A percentile compares a stretch with the other conserved stretches of the same genome.
These are phyloP conservation scores for Scleroderma citrinum DNA, from an alignment of 768 basidiomycete species.

Conservation along the genomic window DNA sequence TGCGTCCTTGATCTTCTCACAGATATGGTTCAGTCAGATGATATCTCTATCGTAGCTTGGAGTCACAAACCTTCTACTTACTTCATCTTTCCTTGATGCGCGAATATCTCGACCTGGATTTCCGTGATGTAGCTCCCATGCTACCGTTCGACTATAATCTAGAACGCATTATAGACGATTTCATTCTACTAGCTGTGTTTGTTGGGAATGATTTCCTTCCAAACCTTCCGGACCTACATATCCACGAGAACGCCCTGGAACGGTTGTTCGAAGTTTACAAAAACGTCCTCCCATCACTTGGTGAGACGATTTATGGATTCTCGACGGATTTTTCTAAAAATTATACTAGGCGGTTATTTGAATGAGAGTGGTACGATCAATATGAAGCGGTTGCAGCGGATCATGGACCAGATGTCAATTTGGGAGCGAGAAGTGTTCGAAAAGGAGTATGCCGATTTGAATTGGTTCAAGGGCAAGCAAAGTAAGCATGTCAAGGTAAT, in stretches of 20 bases:
- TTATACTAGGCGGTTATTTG: conserved; percentile 73
- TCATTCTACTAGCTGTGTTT: conserved; percentile 93
- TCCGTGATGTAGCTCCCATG: conserved; percentile 59
- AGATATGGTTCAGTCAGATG: conserved; percentile 5
- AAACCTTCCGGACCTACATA: conserved; percentile 93
- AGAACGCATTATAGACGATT: conserved; percentile 96
- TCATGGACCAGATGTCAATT: conserved; percentile 81
- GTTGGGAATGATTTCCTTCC: conserved; percentile 98
- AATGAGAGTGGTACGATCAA: conserved; percentile 87
- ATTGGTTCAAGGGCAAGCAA: conserved; percentile 95
- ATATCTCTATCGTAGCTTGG: conserved; percentile 35
- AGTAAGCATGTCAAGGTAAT: conserved; percentile 61
- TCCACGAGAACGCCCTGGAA: conserved; percentile 95
- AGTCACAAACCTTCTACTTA: conserved; percentile 88
- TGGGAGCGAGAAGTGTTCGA: conserved; percentile 92
- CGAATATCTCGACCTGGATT: conserved; percentile 97
- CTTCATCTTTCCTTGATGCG: conserved; percentile 91
- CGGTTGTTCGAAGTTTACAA: conserved; percentile 94
- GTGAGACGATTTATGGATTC: conserved; percentile 28
- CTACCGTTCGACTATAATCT: conserved; percentile 82
- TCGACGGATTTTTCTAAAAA: conserved; percentile 1
- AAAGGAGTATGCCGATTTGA: conserved; percentile 83
- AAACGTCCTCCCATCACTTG: conserved; percentile 74
- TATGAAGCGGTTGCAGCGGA: conserved; percentile 71
- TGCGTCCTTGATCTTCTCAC: conserved; percentile 17